These are phyloP conservation scores for Jasminum sambac DNA, from an alignment of 257 asterid species.

Conservation along the genomic window DNA sequence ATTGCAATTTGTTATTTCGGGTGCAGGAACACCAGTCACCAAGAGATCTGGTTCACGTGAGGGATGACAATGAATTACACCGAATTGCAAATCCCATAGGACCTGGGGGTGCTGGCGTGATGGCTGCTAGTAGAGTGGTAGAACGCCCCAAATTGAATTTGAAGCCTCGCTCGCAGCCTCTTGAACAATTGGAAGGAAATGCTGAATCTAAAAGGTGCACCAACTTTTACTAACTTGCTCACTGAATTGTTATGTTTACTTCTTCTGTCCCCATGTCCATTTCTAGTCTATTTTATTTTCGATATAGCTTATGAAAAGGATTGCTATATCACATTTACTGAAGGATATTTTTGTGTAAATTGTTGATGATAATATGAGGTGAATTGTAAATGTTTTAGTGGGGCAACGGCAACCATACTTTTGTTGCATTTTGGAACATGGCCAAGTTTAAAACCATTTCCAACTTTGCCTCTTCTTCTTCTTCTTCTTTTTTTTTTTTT, in stretches of 20 bases:
- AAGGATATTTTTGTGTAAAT: background rate
- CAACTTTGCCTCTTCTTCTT: too few species aligned
- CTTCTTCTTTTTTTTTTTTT: too few species aligned
- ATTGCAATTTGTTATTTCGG: slow-evolving; percentile 20
- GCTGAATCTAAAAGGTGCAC: slow-evolving; percentile 60
- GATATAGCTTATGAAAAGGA: background rate
- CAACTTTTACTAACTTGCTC: background rate
- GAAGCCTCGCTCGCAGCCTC: slow-evolving; percentile 69
- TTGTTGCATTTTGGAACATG: too few species aligned
- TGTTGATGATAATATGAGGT: background rate
- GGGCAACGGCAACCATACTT: too few species aligned
- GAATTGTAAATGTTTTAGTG: background rate
- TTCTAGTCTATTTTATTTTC: slow-evolving; percentile 9
- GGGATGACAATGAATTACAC: slow-evolving; percentile 32
- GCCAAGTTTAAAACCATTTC: too few species aligned
- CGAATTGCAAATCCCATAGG: slow-evolving; percentile 40
- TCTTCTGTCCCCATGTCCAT: background rate
- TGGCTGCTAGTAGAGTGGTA: slow-evolving; percentile 25
- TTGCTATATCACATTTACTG: background rate
- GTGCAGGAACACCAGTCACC: slow-evolving; percentile 42
- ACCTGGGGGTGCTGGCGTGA: slow-evolving; percentile 34
- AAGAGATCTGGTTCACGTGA: slow-evolving; percentile 37
- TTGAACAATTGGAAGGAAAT: slow-evolving; percentile 52
- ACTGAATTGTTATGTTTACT: background rate
- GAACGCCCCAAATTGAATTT: slow-evolving; percentile 77